phyloP scores from a whole-genome alignment of 352 stramenopile species.

The Halophytophthora batemanensis region DNA sequence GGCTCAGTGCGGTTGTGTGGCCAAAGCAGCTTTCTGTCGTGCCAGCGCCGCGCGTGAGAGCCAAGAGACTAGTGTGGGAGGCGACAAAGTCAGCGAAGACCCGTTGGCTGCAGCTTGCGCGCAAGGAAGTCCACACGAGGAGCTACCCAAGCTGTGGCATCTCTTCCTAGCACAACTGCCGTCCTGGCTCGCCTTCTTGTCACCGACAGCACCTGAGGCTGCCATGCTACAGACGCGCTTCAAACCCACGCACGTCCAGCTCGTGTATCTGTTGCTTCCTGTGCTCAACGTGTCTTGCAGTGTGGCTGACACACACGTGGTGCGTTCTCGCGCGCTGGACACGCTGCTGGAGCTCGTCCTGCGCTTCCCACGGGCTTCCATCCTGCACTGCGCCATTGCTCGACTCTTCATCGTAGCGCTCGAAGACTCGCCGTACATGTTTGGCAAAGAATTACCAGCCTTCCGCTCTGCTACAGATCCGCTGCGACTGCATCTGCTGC shows the following conservation, averaged over 20 bases:
- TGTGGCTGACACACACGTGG: slow-evolving; percentile 43
- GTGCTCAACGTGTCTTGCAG: slow-evolving; percentile 74
- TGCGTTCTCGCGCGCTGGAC: slow-evolving; percentile 39
- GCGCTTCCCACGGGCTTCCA: slow-evolving; percentile 88
- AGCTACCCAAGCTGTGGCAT: slow-evolving; percentile 66
- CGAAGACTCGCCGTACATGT: slow-evolving; percentile 78
- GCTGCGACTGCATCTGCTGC: slow-evolving; percentile 51
- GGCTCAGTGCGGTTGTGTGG: slow-evolving; percentile 66
- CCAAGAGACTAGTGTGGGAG: background rate
- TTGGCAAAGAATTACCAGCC: slow-evolving; percentile 69
- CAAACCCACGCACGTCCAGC: slow-evolving; percentile 58
- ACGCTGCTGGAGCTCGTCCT: slow-evolving; percentile 88
- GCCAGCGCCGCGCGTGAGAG: slow-evolving; percentile 2
- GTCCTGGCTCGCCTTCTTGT: slow-evolving; percentile 38
- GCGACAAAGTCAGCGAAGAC: slow-evolving; percentile 2
- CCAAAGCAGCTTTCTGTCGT: slow-evolving; percentile 41
- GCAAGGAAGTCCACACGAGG: slow-evolving; percentile 45
- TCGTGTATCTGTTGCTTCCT: slow-evolving; percentile 73
- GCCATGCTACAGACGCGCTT: slow-evolving; percentile 31
- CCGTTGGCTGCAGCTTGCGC: slow-evolving; percentile 8
- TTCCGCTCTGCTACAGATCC: slow-evolving; percentile 51
- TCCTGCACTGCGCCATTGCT: slow-evolving; percentile 57
- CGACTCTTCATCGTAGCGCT: slow-evolving; percentile 75
- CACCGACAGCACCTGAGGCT: slow-evolving; percentile 3
- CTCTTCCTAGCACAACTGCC: slow-evolving; percentile 41